Evolutionary conservation across 441 rosid genomes (phyloP), one percentile per base, ranked within the genome.

Genomic region (Monsonia emarginata): DNA sequence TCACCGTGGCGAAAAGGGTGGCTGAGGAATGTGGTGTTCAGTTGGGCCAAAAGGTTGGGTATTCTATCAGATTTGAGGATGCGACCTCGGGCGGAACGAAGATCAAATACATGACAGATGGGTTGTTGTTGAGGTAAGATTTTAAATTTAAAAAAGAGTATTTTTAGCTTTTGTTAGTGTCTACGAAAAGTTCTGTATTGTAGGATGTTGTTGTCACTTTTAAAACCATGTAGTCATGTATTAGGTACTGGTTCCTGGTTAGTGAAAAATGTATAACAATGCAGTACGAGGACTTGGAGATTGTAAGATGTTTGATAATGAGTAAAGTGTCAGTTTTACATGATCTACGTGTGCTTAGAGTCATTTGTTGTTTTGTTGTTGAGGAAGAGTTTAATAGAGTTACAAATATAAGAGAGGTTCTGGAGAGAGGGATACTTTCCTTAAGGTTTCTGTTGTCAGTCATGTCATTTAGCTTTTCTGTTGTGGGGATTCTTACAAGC

Each of bases 81-180:
- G 69, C 62, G 31, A 90, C 98, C 72, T 85, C 88, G 3, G 38
- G 72, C 62, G 69, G 78, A 5, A 90, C 97, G 0, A 85, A 83
- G 82, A 82, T 93, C 42, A 90, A 93, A 79, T 93, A 90, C 79
- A 85, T 93, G 97, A 93, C 98, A 0, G 96, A 93, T 82, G 97
- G 97, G 21, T 76, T 93, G 63, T 80, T 93, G 48, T 76, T 88
- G 32, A 87, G 96, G 97, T 93, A 79, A 72, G 19, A 42, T n/a
- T 42, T 42, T 50, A n/a, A 46, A n/a, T n/a, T 3, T 28, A 10
- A 25, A 16, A 8, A 42, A 40, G 63, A 11, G 25, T 31, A 0
- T 67, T 4, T 24, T 0, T 63, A 25, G 30, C 28, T 54, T 22
- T 24, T 11, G 24, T 54, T 22, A 8, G 59, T 22, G n/a, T 9